These are phyloP conservation scores for Colletotrichum musicola DNA, from an alignment of 2,329 filamentous ascomycete species.

Conservation along the genomic window DNA sequence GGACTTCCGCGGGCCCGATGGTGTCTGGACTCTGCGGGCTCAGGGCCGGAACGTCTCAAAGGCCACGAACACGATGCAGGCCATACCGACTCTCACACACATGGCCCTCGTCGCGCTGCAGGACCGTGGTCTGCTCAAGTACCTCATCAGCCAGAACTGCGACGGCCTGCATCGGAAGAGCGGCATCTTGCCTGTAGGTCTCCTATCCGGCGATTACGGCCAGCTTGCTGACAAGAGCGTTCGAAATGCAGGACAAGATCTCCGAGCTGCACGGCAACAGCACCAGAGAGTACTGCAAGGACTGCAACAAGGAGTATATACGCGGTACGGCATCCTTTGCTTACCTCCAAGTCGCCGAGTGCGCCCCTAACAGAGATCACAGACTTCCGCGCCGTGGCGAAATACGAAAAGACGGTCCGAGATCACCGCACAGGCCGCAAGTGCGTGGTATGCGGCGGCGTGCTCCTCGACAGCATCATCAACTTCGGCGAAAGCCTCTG, in stretches of 20 bases:
- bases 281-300: conserved; percentile 58
- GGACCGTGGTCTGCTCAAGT: conserved; percentile 54
- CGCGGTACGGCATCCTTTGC: conserved; percentile 47
- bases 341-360: background rate
- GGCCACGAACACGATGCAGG: conserved; percentile 54
- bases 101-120: conserved; percentile 62
- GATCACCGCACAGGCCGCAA: conserved; percentile 62
- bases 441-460: conserved; percentile 53
- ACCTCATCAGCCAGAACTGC: conserved; percentile 60
- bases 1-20: conserved; percentile 61
- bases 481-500: conserved; percentile 58
- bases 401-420: conserved; percentile 55
- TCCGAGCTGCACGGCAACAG: conserved; percentile 63
- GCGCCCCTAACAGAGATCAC: background rate
- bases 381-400: conserved; percentile 60
- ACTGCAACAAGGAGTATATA: conserved; percentile 60
- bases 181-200: conserved; percentile 57
- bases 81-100: conserved; percentile 59
- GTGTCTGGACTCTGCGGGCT: conserved; percentile 58
- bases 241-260: conserved; percentile 51
- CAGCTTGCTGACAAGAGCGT: too few species aligned
- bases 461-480: conserved; percentile 58
- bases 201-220: too few species aligned
- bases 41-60: conserved; percentile 53
- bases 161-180: conserved; percentile 60